These are phyloP conservation scores for Cerrena zonata DNA, from an alignment of 1,284 basidiomycete genomes.

Conservation along the genomic window DNA sequence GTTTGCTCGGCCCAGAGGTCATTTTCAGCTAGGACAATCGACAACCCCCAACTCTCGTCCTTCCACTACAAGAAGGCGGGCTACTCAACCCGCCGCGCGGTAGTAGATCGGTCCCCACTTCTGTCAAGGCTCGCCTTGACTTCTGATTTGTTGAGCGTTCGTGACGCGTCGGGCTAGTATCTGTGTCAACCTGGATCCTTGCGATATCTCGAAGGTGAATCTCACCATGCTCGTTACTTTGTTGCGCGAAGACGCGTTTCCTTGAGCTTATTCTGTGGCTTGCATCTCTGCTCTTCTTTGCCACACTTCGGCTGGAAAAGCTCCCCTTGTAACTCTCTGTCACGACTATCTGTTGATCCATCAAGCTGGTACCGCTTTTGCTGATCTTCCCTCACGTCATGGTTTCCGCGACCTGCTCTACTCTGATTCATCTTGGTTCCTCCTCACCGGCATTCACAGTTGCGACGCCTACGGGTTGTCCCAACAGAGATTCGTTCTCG, in stretches of 20 bases:
- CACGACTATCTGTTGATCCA: slow-evolving; percentile 14
- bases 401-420: slow-evolving; percentile 10
- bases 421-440: slow-evolving; percentile 17
- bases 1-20: slow-evolving; percentile 14
- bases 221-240: slow-evolving; percentile 13
- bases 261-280: slow-evolving; percentile 7
- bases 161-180: slow-evolving; percentile 18
- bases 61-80: slow-evolving; percentile 28
- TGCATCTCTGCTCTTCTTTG: slow-evolving; percentile 14
- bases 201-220: slow-evolving; percentile 6
- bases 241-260: slow-evolving; percentile 19
- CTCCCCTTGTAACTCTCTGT: slow-evolving; percentile 8
- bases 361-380: slow-evolving; percentile 16
- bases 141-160: slow-evolving; percentile 9
- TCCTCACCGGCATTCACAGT: slow-evolving; percentile 17
- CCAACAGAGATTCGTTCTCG: slow-evolving; percentile 14
- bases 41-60: slow-evolving; percentile 26
- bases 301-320: slow-evolving; percentile 12
- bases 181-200: slow-evolving; percentile 18
- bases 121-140: slow-evolving; percentile 6
- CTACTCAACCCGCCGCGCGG: slow-evolving; percentile 20
- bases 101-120: slow-evolving; percentile 22
- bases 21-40: slow-evolving; percentile 9
- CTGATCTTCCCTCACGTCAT: slow-evolving; percentile 9
- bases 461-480: slow-evolving; percentile 22